A percentile compares a stretch with the other conserved stretches of the same genome.
These are phyloP conservation scores for Blastobotrys illinoisensis DNA, from an alignment of 1,139 yeast species.

Conservation along the genomic window DNA sequence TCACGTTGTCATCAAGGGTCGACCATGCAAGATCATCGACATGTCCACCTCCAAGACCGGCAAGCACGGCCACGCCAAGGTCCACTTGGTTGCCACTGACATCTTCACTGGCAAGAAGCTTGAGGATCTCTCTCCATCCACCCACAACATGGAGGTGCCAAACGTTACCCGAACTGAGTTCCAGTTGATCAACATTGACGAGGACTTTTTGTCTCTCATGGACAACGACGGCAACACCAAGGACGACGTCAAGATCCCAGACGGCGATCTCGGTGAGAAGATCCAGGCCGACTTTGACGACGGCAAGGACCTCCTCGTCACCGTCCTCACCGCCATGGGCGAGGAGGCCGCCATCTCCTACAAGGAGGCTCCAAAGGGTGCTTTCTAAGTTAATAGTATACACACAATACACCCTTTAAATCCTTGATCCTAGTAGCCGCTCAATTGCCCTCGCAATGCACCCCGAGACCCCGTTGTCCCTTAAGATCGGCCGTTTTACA, in stretches of 20 bases:
- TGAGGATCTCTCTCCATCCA: conserved; percentile 99
- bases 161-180: conserved; percentile 90
- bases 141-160: conserved; percentile 99
- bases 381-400: conserved; percentile 5
- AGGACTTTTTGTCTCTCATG: conserved; percentile 96
- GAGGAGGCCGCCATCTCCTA: conserved; percentile 97
- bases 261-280: conserved; percentile 93
- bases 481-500: no score
- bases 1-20: conserved; percentile 95
- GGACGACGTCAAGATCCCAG: conserved; percentile 98
- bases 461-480: no score
- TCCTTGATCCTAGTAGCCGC: no score
- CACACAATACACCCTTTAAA: neutral
- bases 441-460: no score
- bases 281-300: conserved; percentile 90
- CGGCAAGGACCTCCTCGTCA: conserved; percentile 93
- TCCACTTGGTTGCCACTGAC: conserved; percentile 97
- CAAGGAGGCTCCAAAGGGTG: conserved; percentile 91
- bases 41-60: conserved; percentile 99
- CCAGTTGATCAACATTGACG: conserved; percentile 97
- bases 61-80: conserved; percentile 99
- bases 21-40: conserved; percentile 99
- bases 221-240: conserved; percentile 96
- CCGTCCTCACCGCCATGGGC: conserved; percentile 97
- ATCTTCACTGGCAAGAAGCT: conserved; percentile 99